Evolutionary conservation across 768 basidiomycete genomes (phyloP).

Genomic region (Lactifluus rugatus): DNA sequence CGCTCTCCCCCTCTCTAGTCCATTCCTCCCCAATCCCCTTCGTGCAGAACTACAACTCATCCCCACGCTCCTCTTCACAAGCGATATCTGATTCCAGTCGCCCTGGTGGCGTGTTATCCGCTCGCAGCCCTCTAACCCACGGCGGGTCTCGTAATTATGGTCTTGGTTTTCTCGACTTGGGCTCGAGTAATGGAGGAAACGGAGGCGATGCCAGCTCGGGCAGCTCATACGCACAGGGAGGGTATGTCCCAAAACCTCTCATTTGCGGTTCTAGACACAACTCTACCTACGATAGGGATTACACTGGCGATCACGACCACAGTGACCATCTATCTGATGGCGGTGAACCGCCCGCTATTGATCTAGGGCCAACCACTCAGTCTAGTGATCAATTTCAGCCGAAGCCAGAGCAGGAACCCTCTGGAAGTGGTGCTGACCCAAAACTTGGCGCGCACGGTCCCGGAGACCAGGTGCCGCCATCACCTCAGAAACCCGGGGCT

Average conservation of each 20-base stretch:
- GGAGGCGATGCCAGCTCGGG: constrained; percentile 20
- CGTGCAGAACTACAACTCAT: constrained; percentile 7
- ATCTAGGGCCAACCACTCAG: constrained; percentile 1
- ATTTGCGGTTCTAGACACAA: background rate
- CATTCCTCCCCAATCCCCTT: constrained; percentile 19
- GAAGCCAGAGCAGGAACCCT: background rate
- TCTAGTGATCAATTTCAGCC: background rate
- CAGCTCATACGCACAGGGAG: constrained; percentile 10
- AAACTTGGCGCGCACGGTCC: background rate
- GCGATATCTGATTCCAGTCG: constrained; percentile 9
- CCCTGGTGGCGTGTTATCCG: constrained; percentile 14
- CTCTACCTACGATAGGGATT: background rate
- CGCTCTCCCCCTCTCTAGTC: constrained; percentile 19
- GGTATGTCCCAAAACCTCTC: background rate
- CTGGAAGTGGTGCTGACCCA: background rate
- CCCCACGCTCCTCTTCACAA: constrained; percentile 4
- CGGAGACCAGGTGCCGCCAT: background rate
- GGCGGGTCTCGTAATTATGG: constrained; percentile 7
- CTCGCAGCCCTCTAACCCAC: constrained; percentile 3
- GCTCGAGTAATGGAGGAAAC: constrained; percentile 14
- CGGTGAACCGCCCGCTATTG: constrained; percentile 1
- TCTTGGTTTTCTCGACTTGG: constrained; percentile 16
- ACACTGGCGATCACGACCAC: background rate
- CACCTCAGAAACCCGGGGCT: background rate
- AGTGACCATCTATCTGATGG: background rate